Conservation (phyloP, 2,329 filamentous ascomycete species). For the Pleomassaria siparia region DNA sequence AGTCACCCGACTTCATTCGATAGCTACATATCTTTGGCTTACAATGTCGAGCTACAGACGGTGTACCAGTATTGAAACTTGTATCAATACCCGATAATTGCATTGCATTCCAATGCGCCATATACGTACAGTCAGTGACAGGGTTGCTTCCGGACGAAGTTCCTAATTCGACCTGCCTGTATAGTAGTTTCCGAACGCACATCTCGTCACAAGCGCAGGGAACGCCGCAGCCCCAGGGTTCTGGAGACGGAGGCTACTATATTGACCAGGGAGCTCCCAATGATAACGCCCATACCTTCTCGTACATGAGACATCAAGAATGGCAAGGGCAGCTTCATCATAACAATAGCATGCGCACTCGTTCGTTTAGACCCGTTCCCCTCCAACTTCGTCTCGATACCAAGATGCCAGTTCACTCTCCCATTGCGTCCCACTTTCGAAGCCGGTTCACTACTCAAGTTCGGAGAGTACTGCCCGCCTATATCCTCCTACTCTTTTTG, state of each 20-base stretch:
- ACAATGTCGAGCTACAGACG: too few species aligned
- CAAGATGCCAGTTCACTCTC: constrained; percentile 36
- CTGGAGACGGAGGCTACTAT: constrained; percentile 9
- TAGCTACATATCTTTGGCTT: too few species aligned
- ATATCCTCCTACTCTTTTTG: constrained; percentile 31
- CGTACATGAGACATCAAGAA: constrained; percentile 13
- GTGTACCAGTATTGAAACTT: too few species aligned
- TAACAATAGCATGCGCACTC: constrained; percentile 40
- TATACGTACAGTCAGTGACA: too few species aligned
- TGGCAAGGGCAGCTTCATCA: constrained; percentile 22
- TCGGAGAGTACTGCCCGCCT: constrained; percentile 36
- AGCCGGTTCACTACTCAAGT: constrained; percentile 38
- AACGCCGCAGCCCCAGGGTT: constrained; percentile 3
- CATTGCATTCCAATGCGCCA: too few species aligned
- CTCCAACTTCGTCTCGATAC: constrained; percentile 36
- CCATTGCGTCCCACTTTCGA: constrained; percentile 36
- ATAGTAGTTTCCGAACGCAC: constrained; percentile 8
- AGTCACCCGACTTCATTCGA: too few species aligned
- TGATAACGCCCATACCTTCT: constrained; percentile 14
- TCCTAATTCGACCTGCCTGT: constrained; percentile 12
- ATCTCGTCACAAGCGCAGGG: constrained; percentile 8
- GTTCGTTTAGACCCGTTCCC: constrained; percentile 30
- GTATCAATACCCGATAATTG: too few species aligned
- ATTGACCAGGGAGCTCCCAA: constrained; percentile 15
- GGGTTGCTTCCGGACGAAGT: too few species aligned